phyloP scores from a whole-genome alignment of 2,329 filamentous ascomycete genomes.

The Aspergillus niger region DNA sequence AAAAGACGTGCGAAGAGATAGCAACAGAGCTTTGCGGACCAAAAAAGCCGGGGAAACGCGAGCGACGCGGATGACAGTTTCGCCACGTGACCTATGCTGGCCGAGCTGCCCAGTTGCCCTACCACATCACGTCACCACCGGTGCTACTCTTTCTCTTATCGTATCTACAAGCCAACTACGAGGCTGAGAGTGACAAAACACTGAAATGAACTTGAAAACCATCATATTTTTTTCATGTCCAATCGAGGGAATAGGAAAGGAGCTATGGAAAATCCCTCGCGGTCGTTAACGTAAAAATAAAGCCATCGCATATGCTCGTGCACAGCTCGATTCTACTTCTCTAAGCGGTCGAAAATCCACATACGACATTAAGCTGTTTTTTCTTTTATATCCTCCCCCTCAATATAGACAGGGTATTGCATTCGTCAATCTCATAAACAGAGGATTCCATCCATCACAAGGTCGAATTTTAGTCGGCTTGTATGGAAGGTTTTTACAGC shows the following conservation, averaged over 20 bases:
- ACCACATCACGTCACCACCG: background rate
- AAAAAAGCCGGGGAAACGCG: constrained; percentile 26
- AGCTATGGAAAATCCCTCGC: constrained; percentile 30
- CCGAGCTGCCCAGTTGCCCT: background rate
- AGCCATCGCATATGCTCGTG: constrained; percentile 32
- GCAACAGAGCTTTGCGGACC: constrained; percentile 15
- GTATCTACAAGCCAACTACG: background rate
- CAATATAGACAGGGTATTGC: constrained; percentile 38
- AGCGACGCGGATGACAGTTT: constrained; percentile 21
- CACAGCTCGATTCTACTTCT: constrained; percentile 35
- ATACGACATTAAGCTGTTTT: constrained; percentile 33
- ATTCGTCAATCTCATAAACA: constrained; percentile 48
- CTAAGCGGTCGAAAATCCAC: constrained; percentile 34
- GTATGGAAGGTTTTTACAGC: constrained; percentile 68
- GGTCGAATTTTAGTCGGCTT: constrained; percentile 45
- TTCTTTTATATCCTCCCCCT: constrained; percentile 30
- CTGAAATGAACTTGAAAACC: constrained; percentile 19
- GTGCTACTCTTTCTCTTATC: background rate
- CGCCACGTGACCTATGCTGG: constrained; percentile 17
- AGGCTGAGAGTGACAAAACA: background rate
- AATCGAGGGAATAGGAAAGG: constrained; percentile 29
- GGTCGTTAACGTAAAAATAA: constrained; percentile 34
- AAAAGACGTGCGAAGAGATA: background rate
- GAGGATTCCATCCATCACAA: constrained; percentile 39
- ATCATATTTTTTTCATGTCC: constrained; percentile 34